A percentile compares a stretch with the other conserved stretches of the same genome.
phyloP scores from a whole-genome alignment of 306 rosid species.

The Carpinus viminea region DNA sequence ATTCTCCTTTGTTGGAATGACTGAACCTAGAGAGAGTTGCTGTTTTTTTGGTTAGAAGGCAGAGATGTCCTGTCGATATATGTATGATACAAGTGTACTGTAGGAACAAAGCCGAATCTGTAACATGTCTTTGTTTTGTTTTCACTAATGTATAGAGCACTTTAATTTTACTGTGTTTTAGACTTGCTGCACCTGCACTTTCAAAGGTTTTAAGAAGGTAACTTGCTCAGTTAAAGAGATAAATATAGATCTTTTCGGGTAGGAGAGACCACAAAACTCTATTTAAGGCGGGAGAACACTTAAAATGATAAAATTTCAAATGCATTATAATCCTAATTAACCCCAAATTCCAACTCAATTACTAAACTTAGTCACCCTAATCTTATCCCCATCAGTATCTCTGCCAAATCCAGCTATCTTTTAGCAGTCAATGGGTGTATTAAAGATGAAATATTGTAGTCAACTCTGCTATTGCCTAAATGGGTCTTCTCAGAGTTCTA shows the following conservation, averaged over 20 bases:
- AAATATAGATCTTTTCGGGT: no score
- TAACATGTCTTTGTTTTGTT: conserved; percentile 4
- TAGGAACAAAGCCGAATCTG: conserved; percentile 22
- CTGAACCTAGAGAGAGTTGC: conserved; percentile 24
- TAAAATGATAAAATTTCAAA: no score
- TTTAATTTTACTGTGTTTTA: neutral
- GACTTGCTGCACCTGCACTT: neutral
- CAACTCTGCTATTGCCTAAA: neutral
- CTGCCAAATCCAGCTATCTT: neutral
- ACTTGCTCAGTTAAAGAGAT: no score
- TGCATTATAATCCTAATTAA: no score
- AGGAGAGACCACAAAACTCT: no score
- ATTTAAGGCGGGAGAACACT: no score
- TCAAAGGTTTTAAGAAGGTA: neutral
- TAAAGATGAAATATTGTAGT: neutral
- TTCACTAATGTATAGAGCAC: neutral
- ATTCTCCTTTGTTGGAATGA: conserved; percentile 84
- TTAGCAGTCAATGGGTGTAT: neutral
- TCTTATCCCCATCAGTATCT: neutral
- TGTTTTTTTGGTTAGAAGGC: conserved; percentile 20
- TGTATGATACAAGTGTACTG: conserved; percentile 34
- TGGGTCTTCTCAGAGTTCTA: neutral
- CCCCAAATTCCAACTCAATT: no score
- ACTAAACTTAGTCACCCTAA: no score
- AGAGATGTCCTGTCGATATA: conserved; percentile 22